These are phyloP conservation scores for Aspergillus proliferans DNA, from an alignment of 2,329 filamentous ascomycete genomes.

Conservation along the genomic window DNA sequence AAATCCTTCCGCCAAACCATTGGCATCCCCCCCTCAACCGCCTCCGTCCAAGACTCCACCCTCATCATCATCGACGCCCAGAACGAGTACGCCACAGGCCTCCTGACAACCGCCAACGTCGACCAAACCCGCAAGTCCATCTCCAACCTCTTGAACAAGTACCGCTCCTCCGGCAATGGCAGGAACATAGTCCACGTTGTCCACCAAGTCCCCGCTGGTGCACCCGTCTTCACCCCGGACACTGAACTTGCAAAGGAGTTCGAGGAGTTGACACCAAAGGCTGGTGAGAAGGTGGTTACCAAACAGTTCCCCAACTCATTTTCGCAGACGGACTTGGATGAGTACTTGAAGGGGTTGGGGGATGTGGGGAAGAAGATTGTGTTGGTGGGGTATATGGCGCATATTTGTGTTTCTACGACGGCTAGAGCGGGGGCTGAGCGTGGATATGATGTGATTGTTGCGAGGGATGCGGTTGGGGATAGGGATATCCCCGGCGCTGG, in stretches of 20 bases:
- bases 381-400: constrained; percentile 41
- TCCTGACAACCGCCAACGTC: constrained; percentile 52
- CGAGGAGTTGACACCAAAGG: constrained; percentile 49
- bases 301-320: constrained; percentile 58
- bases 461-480: constrained; percentile 59
- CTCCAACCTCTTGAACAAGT: constrained; percentile 51
- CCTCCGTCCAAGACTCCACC: constrained; percentile 52
- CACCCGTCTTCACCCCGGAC: constrained; percentile 60
- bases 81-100: constrained; percentile 57
- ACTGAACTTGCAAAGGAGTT: constrained; percentile 58
- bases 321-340: constrained; percentile 54
- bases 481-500: constrained; percentile 58
- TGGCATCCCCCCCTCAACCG: constrained; percentile 51
- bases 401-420: constrained; percentile 60
- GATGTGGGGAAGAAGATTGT: constrained; percentile 53
- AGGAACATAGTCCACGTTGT: constrained; percentile 56
- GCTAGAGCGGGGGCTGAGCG: constrained; percentile 55
- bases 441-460: constrained; percentile 59
- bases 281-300: constrained; percentile 51
- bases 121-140: constrained; percentile 52
- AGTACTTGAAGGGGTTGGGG: constrained; percentile 46
- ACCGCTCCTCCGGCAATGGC: constrained; percentile 45
- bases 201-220: constrained; percentile 54
- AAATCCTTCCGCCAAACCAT: constrained; percentile 47
- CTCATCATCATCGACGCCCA: constrained; percentile 66